Evolutionary conservation across 371 early-diverging fungal genomes (phyloP).

Genomic region (Lichtheimia ornata): DNA sequence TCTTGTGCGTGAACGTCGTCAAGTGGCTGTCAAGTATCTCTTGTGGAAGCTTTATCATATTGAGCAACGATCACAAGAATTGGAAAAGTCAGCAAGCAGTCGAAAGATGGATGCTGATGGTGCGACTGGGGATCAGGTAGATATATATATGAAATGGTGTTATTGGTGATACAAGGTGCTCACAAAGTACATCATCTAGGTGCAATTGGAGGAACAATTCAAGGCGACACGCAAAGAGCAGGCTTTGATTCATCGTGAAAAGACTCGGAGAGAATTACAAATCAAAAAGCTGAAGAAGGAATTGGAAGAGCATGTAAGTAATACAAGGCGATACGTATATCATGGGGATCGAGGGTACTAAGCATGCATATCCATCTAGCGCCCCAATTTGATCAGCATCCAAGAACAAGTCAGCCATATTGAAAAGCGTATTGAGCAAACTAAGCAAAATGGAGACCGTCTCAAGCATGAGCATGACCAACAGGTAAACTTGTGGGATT

Average conservation of each 20-base stretch:
- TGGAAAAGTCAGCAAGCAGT: constrained; percentile 53
- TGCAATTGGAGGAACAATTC: constrained; percentile 52
- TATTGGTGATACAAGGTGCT: neutral
- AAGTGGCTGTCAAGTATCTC: constrained; percentile 66
- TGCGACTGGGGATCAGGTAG: constrained; percentile 43
- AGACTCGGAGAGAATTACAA: constrained; percentile 67
- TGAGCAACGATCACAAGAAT: constrained; percentile 56
- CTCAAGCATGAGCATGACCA: constrained; percentile 59
- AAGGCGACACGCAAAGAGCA: constrained; percentile 70
- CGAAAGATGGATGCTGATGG: constrained; percentile 27
- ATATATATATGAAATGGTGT: neutral
- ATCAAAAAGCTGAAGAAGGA: constrained; percentile 68
- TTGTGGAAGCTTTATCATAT: constrained; percentile 92
- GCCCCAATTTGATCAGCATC: constrained; percentile 57
- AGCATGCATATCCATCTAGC: constrained; percentile 19
- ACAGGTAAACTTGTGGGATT: constrained; percentile 30
- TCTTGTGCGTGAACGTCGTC: constrained; percentile 58
- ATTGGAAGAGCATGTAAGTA: constrained; percentile 57
- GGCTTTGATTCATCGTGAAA: constrained; percentile 77
- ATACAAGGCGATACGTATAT: neutral
- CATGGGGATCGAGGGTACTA: no score
- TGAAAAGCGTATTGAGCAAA: constrained; percentile 66
- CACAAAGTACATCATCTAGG: constrained; percentile 18
- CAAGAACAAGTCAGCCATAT: constrained; percentile 75
- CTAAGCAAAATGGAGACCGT: constrained; percentile 51